phyloP scores from a whole-genome alignment of 306 rosid genomes.

The Cicer arietinum region DNA sequence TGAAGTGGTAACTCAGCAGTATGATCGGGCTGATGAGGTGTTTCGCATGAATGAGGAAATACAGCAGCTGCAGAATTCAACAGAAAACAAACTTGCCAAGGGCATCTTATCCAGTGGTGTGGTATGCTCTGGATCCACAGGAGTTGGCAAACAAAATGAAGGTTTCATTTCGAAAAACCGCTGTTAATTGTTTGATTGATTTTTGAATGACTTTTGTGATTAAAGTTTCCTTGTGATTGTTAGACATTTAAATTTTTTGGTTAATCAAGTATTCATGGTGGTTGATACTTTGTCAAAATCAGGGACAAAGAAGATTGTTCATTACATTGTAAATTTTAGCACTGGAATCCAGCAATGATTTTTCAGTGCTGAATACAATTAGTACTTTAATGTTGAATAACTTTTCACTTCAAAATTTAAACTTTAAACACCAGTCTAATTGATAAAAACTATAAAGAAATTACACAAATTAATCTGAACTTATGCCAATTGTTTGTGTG shows the following conservation, averaged over 20 bases:
- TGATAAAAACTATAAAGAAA: neutral
- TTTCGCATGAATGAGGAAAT: constrained; percentile 46
- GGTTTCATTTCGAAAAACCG: constrained; percentile 49
- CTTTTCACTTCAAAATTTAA: constrained; percentile 32
- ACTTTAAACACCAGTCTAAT: constrained; percentile 9
- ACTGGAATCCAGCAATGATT: constrained; percentile 11
- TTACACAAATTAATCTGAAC: constrained; percentile 1
- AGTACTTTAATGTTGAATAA: constrained; percentile 19
- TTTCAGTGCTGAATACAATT: constrained; percentile 9
- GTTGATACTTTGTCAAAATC: constrained; percentile 34
- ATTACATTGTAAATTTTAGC: neutral
- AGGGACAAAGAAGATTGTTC: constrained; percentile 7
- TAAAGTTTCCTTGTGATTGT: constrained; percentile 7
- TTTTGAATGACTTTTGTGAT: constrained; percentile 24
- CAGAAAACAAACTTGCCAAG: constrained; percentile 39
- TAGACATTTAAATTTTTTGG: neutral
- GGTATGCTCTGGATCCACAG: constrained; percentile 40
- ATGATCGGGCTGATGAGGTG: constrained; percentile 42
- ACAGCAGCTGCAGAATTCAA: constrained; percentile 48
- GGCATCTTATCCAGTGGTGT: constrained; percentile 40
- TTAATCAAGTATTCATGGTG: constrained; percentile 25
- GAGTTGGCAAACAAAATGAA: constrained; percentile 50
- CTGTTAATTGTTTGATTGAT: constrained; percentile 31
- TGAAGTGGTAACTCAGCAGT: constrained; percentile 46
- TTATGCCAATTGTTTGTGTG: constrained; percentile 18